Base-by-base conservation (phyloP, 768 basidiomycete genomes). In the Candolleomyces aberdarensis region DNA sequence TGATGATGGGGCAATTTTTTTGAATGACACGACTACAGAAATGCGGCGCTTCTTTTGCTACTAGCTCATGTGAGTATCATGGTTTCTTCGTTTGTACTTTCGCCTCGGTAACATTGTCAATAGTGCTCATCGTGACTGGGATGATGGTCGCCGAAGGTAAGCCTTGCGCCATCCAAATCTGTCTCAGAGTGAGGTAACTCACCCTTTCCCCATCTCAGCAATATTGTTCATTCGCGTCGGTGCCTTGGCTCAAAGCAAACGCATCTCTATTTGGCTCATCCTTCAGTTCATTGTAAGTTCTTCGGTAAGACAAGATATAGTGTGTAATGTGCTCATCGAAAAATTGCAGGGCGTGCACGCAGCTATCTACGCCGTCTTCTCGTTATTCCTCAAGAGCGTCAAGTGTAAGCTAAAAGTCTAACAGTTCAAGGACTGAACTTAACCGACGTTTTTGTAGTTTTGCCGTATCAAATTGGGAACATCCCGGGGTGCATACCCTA, bases 401-500 rank as follows among this genome's bases (percentile, higher is more conserved):
- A 50, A 51, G 20, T 49, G 58, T 59, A n/a, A 8, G 58, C 22
- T 14, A 20, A 31, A 2, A 2, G 11, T 29, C 57, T 48, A 3
- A 19, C 22, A 1, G 5, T n/a, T 17, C 49, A 26, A 26, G 26
- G 26, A 26, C 26, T 3, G 26, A 26, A 1, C 3, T 47, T 48
- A 6, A 40, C 36, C 29, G 19, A 40, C 11, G 11, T 17, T 11
- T 29, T 46, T 3, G 26, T 26, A 59, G 58, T 59, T 26, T n/a
- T 59, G 8, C 44, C 44, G 9, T 59, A 47, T 22, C 58, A 26
- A 17, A 39, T 59, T 20, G 46, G 48, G 15, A 40, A 36, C 36
- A 49, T 59, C 13, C 58, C 47, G 3, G 58, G 58, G 10, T 59
- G 58, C 39, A 50, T 59, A 50, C 58, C 58, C 3, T 41, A 51